Base-by-base conservation (phyloP, 345 rosid genomes). In the Moricandia moricandioides region DNA sequence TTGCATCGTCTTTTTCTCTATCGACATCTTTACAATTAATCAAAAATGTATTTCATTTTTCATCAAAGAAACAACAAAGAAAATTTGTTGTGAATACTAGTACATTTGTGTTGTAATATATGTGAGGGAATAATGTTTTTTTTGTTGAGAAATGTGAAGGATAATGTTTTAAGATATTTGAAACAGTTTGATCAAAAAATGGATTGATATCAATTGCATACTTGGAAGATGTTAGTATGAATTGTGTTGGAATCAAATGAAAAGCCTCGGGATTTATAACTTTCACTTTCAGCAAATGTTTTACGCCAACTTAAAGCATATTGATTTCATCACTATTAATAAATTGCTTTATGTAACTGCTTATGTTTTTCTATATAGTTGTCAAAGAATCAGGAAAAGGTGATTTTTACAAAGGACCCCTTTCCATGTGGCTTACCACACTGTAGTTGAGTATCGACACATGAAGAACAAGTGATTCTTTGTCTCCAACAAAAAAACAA, bases 191-290 rank as follows among this genome's bases (percentile, higher is more conserved):
- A 12, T 0, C 10, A 8, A 16, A 62, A 62, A n/a, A n/a, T 7
- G 11, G 21, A 59, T n/a, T 30, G 1, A 8, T 2, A 27, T 21
- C 24, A 21, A 45, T 26, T 9, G 7, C 47, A 49, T 67, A 67
- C 71, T 67, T 33, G 62, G 9, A 33, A 68, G 62, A 17, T 34
- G 72, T 18, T 54, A 7, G 51, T 68, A 49, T 67, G 43, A 24
- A 34, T 34, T 68, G 49, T 54, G 33, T 34, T 21, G 51, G 51
- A 13, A 43, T 43, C 51, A 43, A 67, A 18, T 68, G 72, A 18
- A 54, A 21, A 12, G 21, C 26, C 33, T 68, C 3, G 1, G 18
- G 11, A 0, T 52, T 65, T 65, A 65, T 65, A 65, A 58, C 37
- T 34, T 34, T 34, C 40, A 35, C 12, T 8, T 65, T 27, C 4